phyloP scores from a whole-genome alignment of 1,284 basidiomycete genomes.

The Rhizoctonia solani region DNA sequence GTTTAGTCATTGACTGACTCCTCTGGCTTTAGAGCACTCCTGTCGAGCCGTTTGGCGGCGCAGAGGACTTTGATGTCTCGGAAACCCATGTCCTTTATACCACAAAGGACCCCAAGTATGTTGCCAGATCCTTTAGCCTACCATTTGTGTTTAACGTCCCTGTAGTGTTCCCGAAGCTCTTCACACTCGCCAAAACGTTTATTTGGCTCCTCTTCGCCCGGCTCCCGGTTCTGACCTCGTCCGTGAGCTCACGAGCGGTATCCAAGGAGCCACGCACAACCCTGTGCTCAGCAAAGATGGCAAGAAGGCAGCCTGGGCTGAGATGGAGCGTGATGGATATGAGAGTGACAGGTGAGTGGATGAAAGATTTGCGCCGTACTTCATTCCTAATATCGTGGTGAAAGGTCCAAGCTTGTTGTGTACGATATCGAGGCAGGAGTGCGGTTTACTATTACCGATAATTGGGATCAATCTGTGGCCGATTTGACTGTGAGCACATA shows the following conservation, averaged over 20 bases:
- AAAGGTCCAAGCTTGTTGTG: slow-evolving; percentile 73
- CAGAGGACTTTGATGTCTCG: slow-evolving; percentile 77
- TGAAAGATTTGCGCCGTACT: neutral
- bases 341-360: slow-evolving; percentile 70
- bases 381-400: slow-evolving; percentile 6
- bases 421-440: slow-evolving; percentile 71
- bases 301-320: slow-evolving; percentile 80
- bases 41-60: slow-evolving; percentile 80
- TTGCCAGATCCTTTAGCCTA: slow-evolving; percentile 14
- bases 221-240: slow-evolving; percentile 55
- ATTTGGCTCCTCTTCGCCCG: slow-evolving; percentile 52
- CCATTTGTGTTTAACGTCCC: neutral
- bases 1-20: slow-evolving; percentile 40
- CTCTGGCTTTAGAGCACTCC: slow-evolving; percentile 58
- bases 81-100: slow-evolving; percentile 74
- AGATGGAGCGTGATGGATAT: slow-evolving; percentile 84
- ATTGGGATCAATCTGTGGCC: slow-evolving; percentile 79
- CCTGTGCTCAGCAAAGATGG: slow-evolving; percentile 68
- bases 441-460: slow-evolving; percentile 69
- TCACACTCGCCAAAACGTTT: slow-evolving; percentile 51
- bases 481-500: slow-evolving; percentile 43
- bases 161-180: slow-evolving; percentile 40
- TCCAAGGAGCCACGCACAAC: slow-evolving; percentile 77
- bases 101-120: slow-evolving; percentile 76
- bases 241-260: slow-evolving; percentile 74